Base-by-base conservation (phyloP, 169 alveolate species). In the Eimeria tenella region DNA sequence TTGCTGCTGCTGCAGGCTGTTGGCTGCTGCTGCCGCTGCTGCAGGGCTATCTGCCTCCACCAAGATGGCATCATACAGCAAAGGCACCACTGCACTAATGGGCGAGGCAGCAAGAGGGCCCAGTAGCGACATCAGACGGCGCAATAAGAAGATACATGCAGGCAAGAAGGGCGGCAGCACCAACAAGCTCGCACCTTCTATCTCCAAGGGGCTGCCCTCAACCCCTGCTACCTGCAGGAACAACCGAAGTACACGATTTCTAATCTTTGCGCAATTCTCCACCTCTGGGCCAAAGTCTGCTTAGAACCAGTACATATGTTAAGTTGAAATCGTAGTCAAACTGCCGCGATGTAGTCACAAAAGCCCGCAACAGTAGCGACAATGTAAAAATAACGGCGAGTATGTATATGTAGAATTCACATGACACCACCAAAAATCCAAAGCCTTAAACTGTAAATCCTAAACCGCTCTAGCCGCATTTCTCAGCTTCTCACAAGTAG, bases 1-100 rank as follows among this genome's bases (percentile, higher is more conserved):
- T 74, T 82, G 90, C 75, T 82, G 89, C 89, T 81, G 90, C 90
- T 82, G 77, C 77, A 82, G 50, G 75, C 77, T 49, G 62, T 74
- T 25, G n/a, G 90, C 75, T 58, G 90, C 89, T 55, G 89, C 89
- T 62, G 89, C 71, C 53, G 89, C 87, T 6, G 68, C 42, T 17
- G 87, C 90, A 25, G 90, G 31, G 19, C 75, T n/a, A 53, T 82
- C 75, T 17, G 90, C 62, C 19, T 60, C 75, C 63, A 82, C 90
- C 53, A 56, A 25, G 15, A 82, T 58, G 25, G 90, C 90, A 58
- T 82, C 75, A 23, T 58, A 82, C 56, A 82, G 77, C 60, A 82
- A 23, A 23, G 90, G 90, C 58, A 82, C 23, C 56, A 82, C 75
- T 7, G 42, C 90, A 0, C 75, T 52, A 82, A 60, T 82, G 75